Percentiles rank a stretch among this genome's conserved stretches.
phyloP scores from a whole-genome alignment of 768 basidiomycete genomes.

The Mycena latifolia region DNA sequence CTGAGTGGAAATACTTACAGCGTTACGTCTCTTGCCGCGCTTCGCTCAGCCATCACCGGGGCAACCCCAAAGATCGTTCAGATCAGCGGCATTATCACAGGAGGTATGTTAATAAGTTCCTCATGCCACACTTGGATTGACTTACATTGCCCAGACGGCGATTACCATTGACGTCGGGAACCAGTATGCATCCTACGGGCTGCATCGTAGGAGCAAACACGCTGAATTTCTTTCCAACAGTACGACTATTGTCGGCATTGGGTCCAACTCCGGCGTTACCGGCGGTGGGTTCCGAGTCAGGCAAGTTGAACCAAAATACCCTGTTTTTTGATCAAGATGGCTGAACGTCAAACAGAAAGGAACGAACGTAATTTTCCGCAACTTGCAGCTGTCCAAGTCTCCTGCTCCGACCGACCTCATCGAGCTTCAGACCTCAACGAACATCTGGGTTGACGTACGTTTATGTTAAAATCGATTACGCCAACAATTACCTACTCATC shows the following conservation, averaged over 20 bases:
- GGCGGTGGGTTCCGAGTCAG: conserved; percentile 36
- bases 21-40: conserved; percentile 31
- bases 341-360: conserved; percentile 23
- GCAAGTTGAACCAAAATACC: not conserved
- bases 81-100: conserved; percentile 32
- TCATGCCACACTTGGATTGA: not conserved
- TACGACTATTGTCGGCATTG: conserved; percentile 32
- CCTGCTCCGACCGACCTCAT: conserved; percentile 34
- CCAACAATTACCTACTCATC: not conserved
- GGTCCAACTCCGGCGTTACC: conserved; percentile 31
- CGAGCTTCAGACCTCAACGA: conserved; percentile 32
- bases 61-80: conserved; percentile 31
- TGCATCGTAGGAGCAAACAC: not conserved
- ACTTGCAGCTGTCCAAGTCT: conserved; percentile 30
- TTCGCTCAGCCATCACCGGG: conserved; percentile 24
- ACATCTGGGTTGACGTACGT: conserved; percentile 35
- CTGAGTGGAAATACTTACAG: conserved; percentile 9
- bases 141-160: conserved; percentile 20
- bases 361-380: conserved; percentile 35
- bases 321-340: not conserved
- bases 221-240: conserved; percentile 7
- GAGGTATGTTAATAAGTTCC: conserved; percentile 14
- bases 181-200: conserved; percentile 19
- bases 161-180: conserved; percentile 30
- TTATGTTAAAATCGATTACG: not conserved